phyloP scores from a whole-genome alignment of 2,329 filamentous ascomycete genomes.

The Grosmannia huntii region DNA sequence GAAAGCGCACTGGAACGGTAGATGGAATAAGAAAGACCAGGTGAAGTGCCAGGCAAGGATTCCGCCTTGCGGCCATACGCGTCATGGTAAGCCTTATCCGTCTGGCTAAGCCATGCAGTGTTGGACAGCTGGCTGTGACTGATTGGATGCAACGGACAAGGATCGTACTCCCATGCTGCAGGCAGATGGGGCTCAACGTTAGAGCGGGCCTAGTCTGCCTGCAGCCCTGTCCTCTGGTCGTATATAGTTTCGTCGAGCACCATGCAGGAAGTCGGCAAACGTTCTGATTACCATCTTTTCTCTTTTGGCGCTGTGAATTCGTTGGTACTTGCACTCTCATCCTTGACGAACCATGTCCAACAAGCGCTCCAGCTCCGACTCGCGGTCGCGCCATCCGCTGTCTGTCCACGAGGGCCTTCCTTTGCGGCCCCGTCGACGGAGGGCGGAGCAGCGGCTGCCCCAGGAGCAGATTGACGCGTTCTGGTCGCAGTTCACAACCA shows the following conservation, averaged over 20 bases:
- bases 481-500: slow-evolving; percentile 59
- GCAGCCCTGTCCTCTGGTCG: neutral
- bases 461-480: slow-evolving; percentile 60
- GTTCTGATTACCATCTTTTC: neutral
- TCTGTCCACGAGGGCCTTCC: neutral
- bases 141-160: neutral
- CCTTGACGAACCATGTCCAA: neutral
- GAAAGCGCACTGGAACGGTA: neutral
- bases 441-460: neutral
- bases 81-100: neutral
- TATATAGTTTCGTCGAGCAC: neutral
- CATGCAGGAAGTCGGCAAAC: neutral
- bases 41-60: neutral
- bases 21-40: neutral
- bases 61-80: neutral
- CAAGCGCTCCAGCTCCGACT: neutral
- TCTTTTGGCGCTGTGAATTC: neutral
- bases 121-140: neutral
- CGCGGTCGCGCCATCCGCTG: neutral
- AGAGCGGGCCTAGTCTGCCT: neutral
- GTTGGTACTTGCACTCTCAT: too few relatives aligned
- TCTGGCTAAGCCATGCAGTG: neutral
- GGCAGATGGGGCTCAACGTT: neutral
- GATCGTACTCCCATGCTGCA: neutral
- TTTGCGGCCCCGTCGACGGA: neutral